Base-by-base conservation (phyloP, 805 yeast species). In the Candida fluviatilis region DNA sequence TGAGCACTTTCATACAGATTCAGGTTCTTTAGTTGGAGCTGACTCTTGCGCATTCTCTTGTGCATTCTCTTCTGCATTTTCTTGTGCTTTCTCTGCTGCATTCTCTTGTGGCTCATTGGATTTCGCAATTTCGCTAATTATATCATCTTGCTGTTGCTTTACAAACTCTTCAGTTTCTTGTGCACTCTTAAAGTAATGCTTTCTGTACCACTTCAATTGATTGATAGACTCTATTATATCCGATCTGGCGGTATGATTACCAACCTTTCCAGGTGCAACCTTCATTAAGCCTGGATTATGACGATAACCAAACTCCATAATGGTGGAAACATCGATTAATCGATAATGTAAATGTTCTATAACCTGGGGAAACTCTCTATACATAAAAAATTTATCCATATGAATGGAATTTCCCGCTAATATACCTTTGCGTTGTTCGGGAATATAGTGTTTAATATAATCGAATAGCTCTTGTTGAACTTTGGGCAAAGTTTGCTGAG, bases 391-490 rank as follows among this genome's bases (percentile, higher is more conserved):
- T 41, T 88, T 75, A 58, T 93, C 99, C 81, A 87, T 82, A 58
- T 93, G 97, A 14, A 93, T 81, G 0, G 95, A 76, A 50, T 91
- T 93, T 2, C 99, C 99, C 0, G 95, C 95, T 38, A 93, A 60
- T 0, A 93, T 62, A 2, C 89, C 97, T 14, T 66, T 62, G 2
- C 78, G 66, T 8, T 66, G 64, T 12, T 64, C 64, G 3, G 76
- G 75, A 7, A 85, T 69, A 48, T 69, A 76, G 46, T 65, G 66
- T 47, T 70, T 55, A 36, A 93, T 62, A 52, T 87, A 91, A 4
- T 52, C 67, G 36, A 81, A 56, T 36, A 93, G 61, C 46, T 84
- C 91, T 0, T 50, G 40, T 47, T 88, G 84, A 1, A 87, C 98
- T 24, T 73, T 66, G 24, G 59, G 66, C 33, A 76, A 56, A 0